Conservation (phyloP, 2,329 filamentous ascomycete species). For the Aspergillus oerlinghausenensis region DNA sequence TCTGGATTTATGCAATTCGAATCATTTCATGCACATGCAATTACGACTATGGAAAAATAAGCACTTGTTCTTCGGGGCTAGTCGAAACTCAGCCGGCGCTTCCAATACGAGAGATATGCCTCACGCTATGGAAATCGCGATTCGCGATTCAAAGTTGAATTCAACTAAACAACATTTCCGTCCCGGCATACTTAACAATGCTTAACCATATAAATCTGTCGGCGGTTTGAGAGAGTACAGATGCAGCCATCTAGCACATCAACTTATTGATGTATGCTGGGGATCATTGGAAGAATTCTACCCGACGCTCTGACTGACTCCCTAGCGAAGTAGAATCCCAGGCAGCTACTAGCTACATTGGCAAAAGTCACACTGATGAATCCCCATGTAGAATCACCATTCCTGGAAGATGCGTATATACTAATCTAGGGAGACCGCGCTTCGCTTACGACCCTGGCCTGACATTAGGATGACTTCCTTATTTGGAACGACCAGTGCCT, state of each 20-base stretch:
- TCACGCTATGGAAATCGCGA: background rate
- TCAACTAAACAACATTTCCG: background rate
- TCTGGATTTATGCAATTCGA: slow-evolving; percentile 6
- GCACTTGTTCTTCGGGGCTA: background rate
- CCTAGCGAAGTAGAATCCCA: too few species aligned
- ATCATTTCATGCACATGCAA: background rate
- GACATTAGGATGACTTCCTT: too few species aligned
- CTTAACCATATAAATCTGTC: background rate
- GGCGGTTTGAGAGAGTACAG: too few species aligned
- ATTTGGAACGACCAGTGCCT: too few species aligned
- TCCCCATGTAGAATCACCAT: too few species aligned
- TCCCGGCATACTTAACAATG: background rate
- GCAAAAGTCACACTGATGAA: too few species aligned
- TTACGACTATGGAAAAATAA: background rate
- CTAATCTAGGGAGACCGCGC: too few species aligned
- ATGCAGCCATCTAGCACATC: too few species aligned
- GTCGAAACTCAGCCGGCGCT: background rate
- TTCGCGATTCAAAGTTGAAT: background rate
- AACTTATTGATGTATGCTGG: too few species aligned
- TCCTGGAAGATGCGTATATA: too few species aligned
- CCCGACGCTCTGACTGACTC: slow-evolving; percentile 22
- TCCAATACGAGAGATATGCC: background rate
- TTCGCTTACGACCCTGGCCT: too few species aligned
- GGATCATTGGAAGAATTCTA: slow-evolving; percentile 30
- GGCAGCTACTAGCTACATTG: too few species aligned